Conservation (phyloP, 345 rosid genomes). For the Cochlearia excelsa region DNA sequence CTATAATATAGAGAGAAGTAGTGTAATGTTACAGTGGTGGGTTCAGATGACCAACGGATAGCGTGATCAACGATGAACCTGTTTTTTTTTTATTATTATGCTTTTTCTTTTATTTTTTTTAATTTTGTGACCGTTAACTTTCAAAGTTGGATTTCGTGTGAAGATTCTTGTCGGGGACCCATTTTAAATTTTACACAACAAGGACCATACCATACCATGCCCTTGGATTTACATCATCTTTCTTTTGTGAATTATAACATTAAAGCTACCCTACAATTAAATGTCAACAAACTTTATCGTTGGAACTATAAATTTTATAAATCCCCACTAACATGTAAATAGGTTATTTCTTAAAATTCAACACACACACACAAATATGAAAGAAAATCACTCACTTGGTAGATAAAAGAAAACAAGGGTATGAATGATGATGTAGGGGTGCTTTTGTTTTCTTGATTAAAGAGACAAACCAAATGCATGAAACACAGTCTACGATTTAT, state of each 20-base stretch:
- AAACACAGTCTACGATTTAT: background rate
- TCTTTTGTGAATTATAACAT: background rate
- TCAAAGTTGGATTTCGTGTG: slow-evolving; percentile 30
- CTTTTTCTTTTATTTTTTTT: background rate
- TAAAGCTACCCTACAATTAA: background rate
- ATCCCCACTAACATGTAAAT: too few relatives aligned
- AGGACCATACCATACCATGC: background rate
- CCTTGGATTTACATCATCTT: background rate
- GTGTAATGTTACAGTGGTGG: slow-evolving; percentile 1
- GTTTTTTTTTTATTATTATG: slow-evolving; percentile 9
- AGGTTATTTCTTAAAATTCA: too few relatives aligned
- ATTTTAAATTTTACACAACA: background rate
- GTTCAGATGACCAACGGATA: background rate
- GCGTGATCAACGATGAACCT: slow-evolving; percentile 9
- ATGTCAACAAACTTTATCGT: too few relatives aligned
- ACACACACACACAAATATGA: background rate
- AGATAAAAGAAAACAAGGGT: background rate
- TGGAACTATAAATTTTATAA: too few relatives aligned
- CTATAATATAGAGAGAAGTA: too few relatives aligned
- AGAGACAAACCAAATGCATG: slow-evolving; percentile 21
- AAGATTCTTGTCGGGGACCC: slow-evolving; percentile 37
- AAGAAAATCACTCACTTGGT: background rate
- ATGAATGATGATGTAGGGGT: background rate
- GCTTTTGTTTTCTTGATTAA: background rate
- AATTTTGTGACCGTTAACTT: slow-evolving; percentile 33